These are phyloP conservation scores for Colletotrichum sp. DNA, from an alignment of 2,329 filamentous ascomycete genomes.

Conservation along the genomic window DNA sequence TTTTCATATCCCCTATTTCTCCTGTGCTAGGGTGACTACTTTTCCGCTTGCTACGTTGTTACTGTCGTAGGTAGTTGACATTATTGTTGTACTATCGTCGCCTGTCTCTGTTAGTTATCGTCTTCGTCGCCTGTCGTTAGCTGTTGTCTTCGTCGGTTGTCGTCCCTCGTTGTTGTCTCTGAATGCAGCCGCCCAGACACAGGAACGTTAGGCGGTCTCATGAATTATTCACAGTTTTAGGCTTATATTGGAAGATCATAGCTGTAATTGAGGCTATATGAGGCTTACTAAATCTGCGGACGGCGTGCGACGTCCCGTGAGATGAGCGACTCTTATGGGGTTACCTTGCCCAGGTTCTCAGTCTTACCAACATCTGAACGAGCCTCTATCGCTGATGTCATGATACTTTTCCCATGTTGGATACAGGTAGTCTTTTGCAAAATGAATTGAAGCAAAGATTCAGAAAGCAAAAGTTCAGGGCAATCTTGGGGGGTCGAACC, in stretches of 20 bases:
- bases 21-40: neutral
- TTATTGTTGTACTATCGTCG: too few relatives aligned
- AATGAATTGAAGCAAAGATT: neutral
- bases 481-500: neutral
- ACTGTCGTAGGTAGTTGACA: too few relatives aligned
- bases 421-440: neutral
- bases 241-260: neutral
- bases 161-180: too few relatives aligned
- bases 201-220: neutral
- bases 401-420: neutral
- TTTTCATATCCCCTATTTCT: too few relatives aligned
- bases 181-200: too few relatives aligned
- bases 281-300: neutral
- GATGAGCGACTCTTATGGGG: neutral
- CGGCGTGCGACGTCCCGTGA: neutral
- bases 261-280: neutral
- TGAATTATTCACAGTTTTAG: neutral
- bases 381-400: neutral
- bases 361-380: neutral
- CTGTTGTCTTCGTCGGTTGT: too few relatives aligned
- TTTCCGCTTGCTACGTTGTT: too few relatives aligned
- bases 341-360: neutral
- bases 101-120: too few relatives aligned
- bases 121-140: too few relatives aligned
- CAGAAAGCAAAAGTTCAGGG: neutral